Evolutionary conservation across 345 rosid species (phyloP), one percentile per base, ranked within the genome.

Genomic region (Tarenaya hassleriana): DNA sequence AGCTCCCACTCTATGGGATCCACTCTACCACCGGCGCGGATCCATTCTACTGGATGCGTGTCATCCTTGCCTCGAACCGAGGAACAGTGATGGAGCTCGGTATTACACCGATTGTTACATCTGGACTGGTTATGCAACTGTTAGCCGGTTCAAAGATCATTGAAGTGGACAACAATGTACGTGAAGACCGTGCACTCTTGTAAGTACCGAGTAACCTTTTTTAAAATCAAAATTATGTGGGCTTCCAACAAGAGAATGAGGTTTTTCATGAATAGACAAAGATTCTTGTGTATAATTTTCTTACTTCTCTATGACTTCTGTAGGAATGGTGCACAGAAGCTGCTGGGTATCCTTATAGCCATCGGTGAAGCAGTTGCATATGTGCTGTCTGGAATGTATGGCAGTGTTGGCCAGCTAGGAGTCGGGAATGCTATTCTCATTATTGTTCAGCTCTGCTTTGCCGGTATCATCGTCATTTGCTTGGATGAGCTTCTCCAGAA

Each of bases 291-390:
- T n/a, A n/a, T n/a, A n/a, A n/a, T n/a, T n/a, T n/a, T n/a, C n/a
- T n/a, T n/a, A n/a, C n/a, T n/a, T n/a, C n/a, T n/a, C n/a, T n/a
- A n/a, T n/a, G n/a, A n/a, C n/a, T n/a, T n/a, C n/a, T 53, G 2
- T 74, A 84, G 94, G 64, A 84, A 84, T 55, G 94, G 94, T 44
- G 88, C 94, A 10, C 94, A 84, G 60, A 84, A 84, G 74, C 75
- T 84, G 76, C 62, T 84, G 62, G 94, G 94, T 42, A 78, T 81
- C 32, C 62, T 84, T 53, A 84, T 84, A 42, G 94, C 88, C 46
- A 62, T 84, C 13, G 94, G 94, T 59, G 88, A 84, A 67, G 94
- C 94, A 3, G 94, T 81, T 38, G 94, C 88, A 3, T 84, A 84
- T 51, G 94, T 81, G 54, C 88, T 81, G 38, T 84, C 88, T 7